Evolutionary conservation across 1,139 yeast genomes (phyloP).

Genomic region (Barnettozyma hawaiiensis): DNA sequence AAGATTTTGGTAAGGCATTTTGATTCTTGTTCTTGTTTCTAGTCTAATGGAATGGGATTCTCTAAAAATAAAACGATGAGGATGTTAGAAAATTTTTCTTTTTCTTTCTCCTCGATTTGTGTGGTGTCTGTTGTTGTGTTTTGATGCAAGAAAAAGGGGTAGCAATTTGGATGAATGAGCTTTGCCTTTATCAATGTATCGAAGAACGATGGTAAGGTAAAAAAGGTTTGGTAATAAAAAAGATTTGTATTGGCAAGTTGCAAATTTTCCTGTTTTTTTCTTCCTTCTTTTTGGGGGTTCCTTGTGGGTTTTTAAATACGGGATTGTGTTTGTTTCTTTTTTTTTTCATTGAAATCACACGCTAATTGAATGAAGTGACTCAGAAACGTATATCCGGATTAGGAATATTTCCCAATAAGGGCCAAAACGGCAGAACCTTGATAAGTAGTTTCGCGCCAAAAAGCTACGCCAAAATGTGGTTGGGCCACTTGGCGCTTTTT

Average conservation of each 20-base stretch:
- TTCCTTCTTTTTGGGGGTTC: constrained; percentile 3
- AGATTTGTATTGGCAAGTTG: background rate
- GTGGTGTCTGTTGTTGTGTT: too few relatives aligned
- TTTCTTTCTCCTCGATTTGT: too few relatives aligned
- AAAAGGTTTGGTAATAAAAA: constrained; percentile 4
- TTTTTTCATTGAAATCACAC: constrained; percentile 7
- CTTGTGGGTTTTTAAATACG: constrained; percentile 7
- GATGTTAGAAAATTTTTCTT: too few relatives aligned
- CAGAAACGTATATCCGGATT: constrained; percentile 1
- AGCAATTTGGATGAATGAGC: background rate
- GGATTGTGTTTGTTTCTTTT: constrained; percentile 3
- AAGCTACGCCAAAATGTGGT: constrained; percentile 1
- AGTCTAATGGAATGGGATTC: background rate
- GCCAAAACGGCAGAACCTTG: background rate
- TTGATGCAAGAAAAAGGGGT: background rate
- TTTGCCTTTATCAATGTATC: constrained; percentile 1
- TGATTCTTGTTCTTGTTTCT: background rate
- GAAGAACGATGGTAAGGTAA: constrained; percentile 1
- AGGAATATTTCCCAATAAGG: background rate
- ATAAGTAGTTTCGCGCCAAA: background rate
- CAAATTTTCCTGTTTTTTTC: too few relatives aligned
- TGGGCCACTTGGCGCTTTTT: background rate
- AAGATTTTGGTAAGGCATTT: constrained; percentile 30
- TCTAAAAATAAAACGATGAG: background rate
- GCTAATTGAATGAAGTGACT: constrained; percentile 5